A percentile compares a stretch with the other conserved stretches of the same genome.
Evolutionary conservation across 805 yeast genomes (phyloP).

Genomic region (Metschnikowia lochheadii): DNA sequence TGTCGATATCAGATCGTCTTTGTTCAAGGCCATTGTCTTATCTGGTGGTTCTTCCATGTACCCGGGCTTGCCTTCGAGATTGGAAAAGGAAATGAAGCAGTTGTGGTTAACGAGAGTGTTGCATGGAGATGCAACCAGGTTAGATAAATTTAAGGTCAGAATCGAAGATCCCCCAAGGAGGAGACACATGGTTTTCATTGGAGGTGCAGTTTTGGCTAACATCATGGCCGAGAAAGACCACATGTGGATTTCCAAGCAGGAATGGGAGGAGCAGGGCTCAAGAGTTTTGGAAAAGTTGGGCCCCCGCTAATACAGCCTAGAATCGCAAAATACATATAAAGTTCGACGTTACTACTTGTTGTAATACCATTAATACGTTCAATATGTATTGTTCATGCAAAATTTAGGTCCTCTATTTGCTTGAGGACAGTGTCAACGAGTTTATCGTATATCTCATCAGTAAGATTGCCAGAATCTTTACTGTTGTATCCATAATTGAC

Average conservation of each 20-base stretch:
- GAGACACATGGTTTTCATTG: conserved; percentile 97
- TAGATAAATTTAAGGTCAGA: conserved; percentile 89
- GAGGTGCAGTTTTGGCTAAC: conserved; percentile 96
- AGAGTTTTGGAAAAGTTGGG: conserved; percentile 83
- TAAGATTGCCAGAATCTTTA: conserved; percentile 36
- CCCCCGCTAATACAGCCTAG: conserved; percentile 55
- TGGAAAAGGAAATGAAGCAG: conserved; percentile 95
- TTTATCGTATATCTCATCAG: conserved; percentile 34
- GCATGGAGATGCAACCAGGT: conserved; percentile 78
- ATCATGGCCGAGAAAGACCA: conserved; percentile 98
- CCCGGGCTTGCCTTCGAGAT: conserved; percentile 93
- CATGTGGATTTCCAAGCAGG: conserved; percentile 95
- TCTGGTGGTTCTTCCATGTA: conserved; percentile 99
- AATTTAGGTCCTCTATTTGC: conserved; percentile 39
- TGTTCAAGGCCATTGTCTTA: conserved; percentile 87
- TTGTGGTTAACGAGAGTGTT: conserved; percentile 89
- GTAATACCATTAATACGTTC: not conserved
- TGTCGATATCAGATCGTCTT: conserved; percentile 83
- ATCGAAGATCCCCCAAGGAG: conserved; percentile 99
- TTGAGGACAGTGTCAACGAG: conserved; percentile 54
- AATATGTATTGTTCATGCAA: conserved; percentile 20
- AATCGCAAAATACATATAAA: not conserved
- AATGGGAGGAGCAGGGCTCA: conserved; percentile 97
- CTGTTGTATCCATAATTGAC: conserved; percentile 61
- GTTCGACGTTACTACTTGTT: not conserved